A percentile compares a stretch with the other conserved stretches of the same genome.
Conservation (phyloP, 345 rosid genomes). For the Aquilaria yunnanensis region DNA sequence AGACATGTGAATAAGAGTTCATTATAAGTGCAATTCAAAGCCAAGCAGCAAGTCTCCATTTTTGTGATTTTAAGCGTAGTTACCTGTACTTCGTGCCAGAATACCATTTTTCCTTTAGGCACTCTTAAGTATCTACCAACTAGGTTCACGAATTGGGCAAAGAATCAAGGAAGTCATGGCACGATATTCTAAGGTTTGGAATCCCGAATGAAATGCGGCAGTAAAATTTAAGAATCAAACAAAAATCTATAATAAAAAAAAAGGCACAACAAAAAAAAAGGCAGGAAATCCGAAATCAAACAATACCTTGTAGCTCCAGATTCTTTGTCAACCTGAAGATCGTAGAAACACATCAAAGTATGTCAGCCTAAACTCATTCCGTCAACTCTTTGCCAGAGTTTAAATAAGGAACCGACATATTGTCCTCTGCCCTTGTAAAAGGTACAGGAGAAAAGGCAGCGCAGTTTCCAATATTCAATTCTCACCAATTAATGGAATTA, state of each 20-base stretch:
- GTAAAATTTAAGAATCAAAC: not conserved
- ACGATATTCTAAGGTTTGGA: not conserved
- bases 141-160: not conserved
- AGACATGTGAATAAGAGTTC: too few relatives aligned
- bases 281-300: constrained; percentile 5
- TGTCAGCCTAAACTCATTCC: not conserved
- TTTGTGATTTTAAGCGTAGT: too few relatives aligned
- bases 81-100: too few relatives aligned
- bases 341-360: not conserved
- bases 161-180: not conserved
- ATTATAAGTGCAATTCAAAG: too few relatives aligned
- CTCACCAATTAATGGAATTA: not conserved
- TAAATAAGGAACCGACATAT: not conserved
- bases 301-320: constrained; percentile 36
- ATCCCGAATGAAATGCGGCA: not conserved
- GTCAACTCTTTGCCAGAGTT: not conserved
- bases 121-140: too few relatives aligned
- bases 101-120: too few relatives aligned
- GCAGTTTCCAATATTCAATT: not conserved
- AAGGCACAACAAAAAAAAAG: not conserved
- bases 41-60: too few relatives aligned
- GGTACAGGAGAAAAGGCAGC: not conserved
- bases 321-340: constrained; percentile 34
- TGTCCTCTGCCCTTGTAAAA: too few relatives aligned
- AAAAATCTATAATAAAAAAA: not conserved